These are phyloP conservation scores for Pinus albicaulis DNA, from an alignment of 75 land plant genomes.

Conservation along the genomic window DNA sequence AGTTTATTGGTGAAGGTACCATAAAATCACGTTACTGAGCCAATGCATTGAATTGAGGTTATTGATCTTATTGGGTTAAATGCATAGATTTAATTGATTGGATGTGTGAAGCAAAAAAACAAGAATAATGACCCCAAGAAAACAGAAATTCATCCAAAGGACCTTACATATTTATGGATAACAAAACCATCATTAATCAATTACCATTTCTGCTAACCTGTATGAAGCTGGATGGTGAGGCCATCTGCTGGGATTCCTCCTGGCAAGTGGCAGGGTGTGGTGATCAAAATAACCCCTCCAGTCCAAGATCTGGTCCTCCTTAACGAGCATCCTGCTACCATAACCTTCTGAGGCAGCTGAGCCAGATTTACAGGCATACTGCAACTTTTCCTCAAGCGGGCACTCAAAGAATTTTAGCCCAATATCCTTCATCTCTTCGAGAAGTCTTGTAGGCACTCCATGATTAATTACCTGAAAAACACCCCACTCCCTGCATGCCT, in stretches of 20 bases:
- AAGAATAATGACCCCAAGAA: too few relatives aligned
- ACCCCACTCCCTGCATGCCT: conserved; percentile 78
- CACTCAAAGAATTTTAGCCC: conserved; percentile 52
- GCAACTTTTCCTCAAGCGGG: conserved; percentile 51
- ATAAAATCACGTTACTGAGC: too few relatives aligned
- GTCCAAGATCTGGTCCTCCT: conserved; percentile 65
- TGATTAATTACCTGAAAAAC: conserved; percentile 89
- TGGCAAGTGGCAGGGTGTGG: conserved; percentile 70
- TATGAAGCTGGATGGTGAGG: conserved; percentile 57
- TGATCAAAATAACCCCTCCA: conserved; percentile 97
- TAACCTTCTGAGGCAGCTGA: conserved; percentile 82
- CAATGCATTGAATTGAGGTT: too few relatives aligned
- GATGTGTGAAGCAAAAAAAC: too few relatives aligned
- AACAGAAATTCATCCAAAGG: background rate
- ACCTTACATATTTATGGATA: background rate
- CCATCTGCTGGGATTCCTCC: conserved; percentile 68
- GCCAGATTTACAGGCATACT: conserved; percentile 51
- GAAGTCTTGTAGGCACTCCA: conserved; percentile 49
- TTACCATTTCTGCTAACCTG: conserved; percentile 28
- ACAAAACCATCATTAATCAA: background rate
- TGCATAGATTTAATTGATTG: too few relatives aligned
- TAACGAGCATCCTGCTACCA: conserved; percentile 74
- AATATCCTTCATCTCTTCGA: conserved; percentile 37
- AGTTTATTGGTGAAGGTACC: too few relatives aligned
- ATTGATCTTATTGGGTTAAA: too few relatives aligned